Evolutionary conservation across 176 grass and related monocot species (phyloP), one percentile per base, ranked within the genome.

Genomic region (Musa beccarii): DNA sequence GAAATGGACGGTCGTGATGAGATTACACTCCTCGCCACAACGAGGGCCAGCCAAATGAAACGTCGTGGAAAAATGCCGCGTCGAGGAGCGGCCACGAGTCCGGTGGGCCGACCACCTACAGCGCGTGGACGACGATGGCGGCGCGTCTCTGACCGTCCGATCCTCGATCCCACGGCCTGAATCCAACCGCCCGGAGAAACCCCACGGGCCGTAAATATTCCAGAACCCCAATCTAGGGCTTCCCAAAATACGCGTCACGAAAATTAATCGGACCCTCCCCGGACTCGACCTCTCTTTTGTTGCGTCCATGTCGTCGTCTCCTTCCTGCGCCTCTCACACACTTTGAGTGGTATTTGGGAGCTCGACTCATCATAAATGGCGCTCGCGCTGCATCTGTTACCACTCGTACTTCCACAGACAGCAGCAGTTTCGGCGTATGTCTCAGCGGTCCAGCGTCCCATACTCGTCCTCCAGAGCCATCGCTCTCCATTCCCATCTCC

Each of bases 331-430:
- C 22, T 66, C 65, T 34, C 34, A 43, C 34, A 43, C 34, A 43
- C 4, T 43, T 6, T 43, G 34, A 43, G 4, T 43, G 34, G 34
- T 43, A 43, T 43, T 43, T 43, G 34, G 34, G 34, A 43, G 34
- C 34, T 43, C 4, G 34, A 43, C 34, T 68, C 65, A 8, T 2
- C 9, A 68, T 43, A 43, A 68, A 68, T 68, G 11, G 24, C 65
- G 11, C 2, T 11, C 25, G 65, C 24, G 25, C 4, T 61, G 24
- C 65, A 2, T 66, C 9, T 68, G 25, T 1, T 13, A 25, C 24
- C 28, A 68, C 25, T 68, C 64, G 24, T 66, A 28, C 23, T 66
- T 29, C 24, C 65, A 62, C 51, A 54, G 79, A 79, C 21, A 28
- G 19, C 11, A 28, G 22, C 64, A 66, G 23, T 20, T 28, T 66